Evolutionary conservation across 768 basidiomycete genomes (phyloP).

Genomic region (Cystobasidiopsis lactophilus): DNA sequence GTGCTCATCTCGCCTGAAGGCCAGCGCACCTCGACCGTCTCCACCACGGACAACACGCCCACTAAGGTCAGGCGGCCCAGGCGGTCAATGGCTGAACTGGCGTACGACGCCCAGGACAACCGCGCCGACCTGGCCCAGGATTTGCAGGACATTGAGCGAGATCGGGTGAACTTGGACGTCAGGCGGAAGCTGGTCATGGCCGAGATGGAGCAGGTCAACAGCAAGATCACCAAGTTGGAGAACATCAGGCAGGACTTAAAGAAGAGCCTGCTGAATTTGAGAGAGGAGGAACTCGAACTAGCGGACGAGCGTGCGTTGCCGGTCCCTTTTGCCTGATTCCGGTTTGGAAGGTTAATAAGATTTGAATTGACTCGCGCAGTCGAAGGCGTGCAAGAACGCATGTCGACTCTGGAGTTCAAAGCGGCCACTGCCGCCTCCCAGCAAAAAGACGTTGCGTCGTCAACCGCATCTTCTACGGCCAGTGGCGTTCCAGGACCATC

Average conservation of each 20-base stretch:
- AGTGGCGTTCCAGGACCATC: background rate
- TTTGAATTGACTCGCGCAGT: too few relatives aligned
- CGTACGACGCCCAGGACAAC: constrained; percentile 36
- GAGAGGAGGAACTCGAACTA: constrained; percentile 90
- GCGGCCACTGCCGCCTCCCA: background rate
- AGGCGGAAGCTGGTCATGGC: constrained; percentile 57
- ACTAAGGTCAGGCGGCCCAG: background rate
- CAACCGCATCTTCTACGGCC: too few relatives aligned
- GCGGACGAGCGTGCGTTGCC: constrained; percentile 69
- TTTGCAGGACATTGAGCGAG: constrained; percentile 59
- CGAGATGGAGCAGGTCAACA: constrained; percentile 71
- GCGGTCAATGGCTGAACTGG: constrained; percentile 39
- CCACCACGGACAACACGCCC: background rate
- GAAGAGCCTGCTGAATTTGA: constrained; percentile 56
- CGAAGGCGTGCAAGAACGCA: constrained; percentile 66
- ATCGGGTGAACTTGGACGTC: constrained; percentile 82
- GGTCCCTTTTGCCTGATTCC: background rate
- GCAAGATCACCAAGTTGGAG: constrained; percentile 71
- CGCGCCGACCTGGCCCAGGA: constrained; percentile 68
- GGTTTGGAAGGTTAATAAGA: too few relatives aligned
- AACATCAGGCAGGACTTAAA: constrained; percentile 57
- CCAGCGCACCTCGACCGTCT: constrained; percentile 2
- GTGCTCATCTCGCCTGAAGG: constrained; percentile 20
- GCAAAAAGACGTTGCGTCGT: background rate
- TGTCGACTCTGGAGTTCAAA: constrained; percentile 24